Conservation (phyloP, 345 rosid genomes). For the Raphanus raphanistrum region DNA sequence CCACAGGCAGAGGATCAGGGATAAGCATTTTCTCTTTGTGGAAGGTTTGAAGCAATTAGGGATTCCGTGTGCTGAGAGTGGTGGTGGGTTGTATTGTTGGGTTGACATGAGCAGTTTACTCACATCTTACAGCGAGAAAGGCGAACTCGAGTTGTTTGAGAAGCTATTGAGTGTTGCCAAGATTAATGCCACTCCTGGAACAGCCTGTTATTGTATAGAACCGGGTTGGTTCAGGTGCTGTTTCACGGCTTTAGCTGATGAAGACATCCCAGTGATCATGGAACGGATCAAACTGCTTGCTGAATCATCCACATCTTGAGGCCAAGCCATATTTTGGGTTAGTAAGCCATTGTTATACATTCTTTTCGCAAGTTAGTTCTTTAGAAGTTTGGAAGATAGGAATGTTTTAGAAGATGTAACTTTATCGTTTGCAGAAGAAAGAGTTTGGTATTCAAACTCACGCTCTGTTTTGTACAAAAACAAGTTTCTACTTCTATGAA, state of each 20-base stretch:
- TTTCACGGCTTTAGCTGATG: constrained; percentile 62
- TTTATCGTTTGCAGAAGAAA: not conserved
- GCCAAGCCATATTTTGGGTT: constrained; percentile 29
- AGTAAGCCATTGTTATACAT: constrained; percentile 1
- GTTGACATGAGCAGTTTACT: constrained; percentile 78
- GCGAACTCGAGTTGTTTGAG: constrained; percentile 81
- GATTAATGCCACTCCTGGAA: constrained; percentile 85
- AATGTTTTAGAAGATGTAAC: constrained; percentile 1
- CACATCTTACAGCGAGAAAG: constrained; percentile 73
- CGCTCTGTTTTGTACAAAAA: constrained; percentile 12
- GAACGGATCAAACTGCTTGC: constrained; percentile 57
- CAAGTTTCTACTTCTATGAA: constrained; percentile 21
- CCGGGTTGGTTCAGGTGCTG: constrained; percentile 97
- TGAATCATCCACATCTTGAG: constrained; percentile 46
- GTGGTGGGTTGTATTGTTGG: constrained; percentile 87
- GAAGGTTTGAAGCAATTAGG: constrained; percentile 61
- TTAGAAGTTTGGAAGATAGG: constrained; percentile 20
- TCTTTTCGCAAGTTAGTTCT: not conserved
- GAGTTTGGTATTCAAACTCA: constrained; percentile 18
- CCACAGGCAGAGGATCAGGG: constrained; percentile 54
- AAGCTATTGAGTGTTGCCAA: constrained; percentile 69
- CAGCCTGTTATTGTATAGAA: constrained; percentile 89
- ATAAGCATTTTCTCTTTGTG: constrained; percentile 55
- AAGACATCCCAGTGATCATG: constrained; percentile 63
- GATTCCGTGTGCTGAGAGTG: constrained; percentile 60